Conservation (phyloP, 306 rosid species). For the Argentina anserina region DNA sequence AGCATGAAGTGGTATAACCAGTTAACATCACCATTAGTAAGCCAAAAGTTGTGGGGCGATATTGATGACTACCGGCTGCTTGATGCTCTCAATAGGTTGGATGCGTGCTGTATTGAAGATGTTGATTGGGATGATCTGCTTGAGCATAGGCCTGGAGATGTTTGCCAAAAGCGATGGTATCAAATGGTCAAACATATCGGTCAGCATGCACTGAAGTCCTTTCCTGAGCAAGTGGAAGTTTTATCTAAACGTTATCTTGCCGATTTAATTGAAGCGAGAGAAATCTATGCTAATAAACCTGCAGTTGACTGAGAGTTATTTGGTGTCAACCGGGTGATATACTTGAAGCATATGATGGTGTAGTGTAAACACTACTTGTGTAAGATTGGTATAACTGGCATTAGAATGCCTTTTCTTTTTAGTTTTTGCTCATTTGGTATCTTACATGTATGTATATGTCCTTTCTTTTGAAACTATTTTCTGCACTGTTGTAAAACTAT, state of each 20-base stretch:
- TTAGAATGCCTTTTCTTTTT: not conserved
- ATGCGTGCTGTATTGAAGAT: slow-evolving; percentile 64
- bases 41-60: slow-evolving; percentile 55
- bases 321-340: not conserved
- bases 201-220: slow-evolving; percentile 46
- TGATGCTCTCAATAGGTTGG: slow-evolving; percentile 50
- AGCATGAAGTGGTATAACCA: slow-evolving; percentile 67
- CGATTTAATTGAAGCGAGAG: slow-evolving; percentile 53
- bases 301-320: slow-evolving; percentile 25
- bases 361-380: not conserved
- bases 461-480: not conserved
- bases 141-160: slow-evolving; percentile 64
- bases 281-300: slow-evolving; percentile 49
- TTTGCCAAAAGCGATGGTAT: slow-evolving; percentile 71
- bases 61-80: slow-evolving; percentile 67
- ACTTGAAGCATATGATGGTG: not conserved
- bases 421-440: not conserved
- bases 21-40: slow-evolving; percentile 59
- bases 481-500: not conserved
- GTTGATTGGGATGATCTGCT: slow-evolving; percentile 81
- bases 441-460: not conserved
- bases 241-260: slow-evolving; percentile 56
- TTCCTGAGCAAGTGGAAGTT: slow-evolving; percentile 69
- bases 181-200: slow-evolving; percentile 69
- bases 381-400: not conserved